These are phyloP conservation scores for Aphanomyces cochlioides DNA, from an alignment of 352 stramenopile species.

Conservation along the genomic window DNA sequence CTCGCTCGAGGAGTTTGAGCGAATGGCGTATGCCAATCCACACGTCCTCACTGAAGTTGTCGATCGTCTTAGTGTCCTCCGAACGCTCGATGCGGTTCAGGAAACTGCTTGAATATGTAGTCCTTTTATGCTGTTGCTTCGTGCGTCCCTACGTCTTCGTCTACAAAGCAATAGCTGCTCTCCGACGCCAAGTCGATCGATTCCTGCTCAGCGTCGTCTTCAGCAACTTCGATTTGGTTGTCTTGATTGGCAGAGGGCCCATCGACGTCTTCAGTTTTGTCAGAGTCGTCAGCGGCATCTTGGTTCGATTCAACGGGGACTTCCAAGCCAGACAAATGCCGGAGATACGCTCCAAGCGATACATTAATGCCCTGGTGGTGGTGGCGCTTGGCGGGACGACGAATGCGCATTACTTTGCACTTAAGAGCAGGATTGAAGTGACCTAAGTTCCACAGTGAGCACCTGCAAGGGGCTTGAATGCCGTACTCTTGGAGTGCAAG, in stretches of 20 bases:
- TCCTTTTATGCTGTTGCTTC: neutral
- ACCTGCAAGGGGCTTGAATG: neutral
- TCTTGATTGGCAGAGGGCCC: neutral
- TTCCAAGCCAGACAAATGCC: neutral
- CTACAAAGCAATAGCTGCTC: slow-evolving; percentile 16
- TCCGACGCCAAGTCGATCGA: neutral
- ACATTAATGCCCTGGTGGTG: slow-evolving; percentile 19
- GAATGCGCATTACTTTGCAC: slow-evolving; percentile 25
- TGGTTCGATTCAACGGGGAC: neutral
- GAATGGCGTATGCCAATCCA: slow-evolving; percentile 9
- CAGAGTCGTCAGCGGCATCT: neutral
- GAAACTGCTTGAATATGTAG: neutral
- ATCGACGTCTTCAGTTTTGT: too few relatives aligned
- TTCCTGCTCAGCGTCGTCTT: neutral
- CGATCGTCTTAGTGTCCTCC: slow-evolving; percentile 8
- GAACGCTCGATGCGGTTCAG: slow-evolving; percentile 5
- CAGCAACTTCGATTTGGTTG: neutral
- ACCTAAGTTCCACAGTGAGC: neutral
- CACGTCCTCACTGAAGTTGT: slow-evolving; percentile 10
- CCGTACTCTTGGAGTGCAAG: slow-evolving; percentile 76
- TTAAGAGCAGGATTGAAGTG: slow-evolving; percentile 10
- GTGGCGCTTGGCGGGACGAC: slow-evolving; percentile 11
- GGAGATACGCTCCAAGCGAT: slow-evolving; percentile 10
- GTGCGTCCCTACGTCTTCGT: neutral
- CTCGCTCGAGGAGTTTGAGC: slow-evolving; percentile 24